These are phyloP conservation scores for Euphorbia peplus DNA, from an alignment of 345 rosid species.

Conservation along the genomic window DNA sequence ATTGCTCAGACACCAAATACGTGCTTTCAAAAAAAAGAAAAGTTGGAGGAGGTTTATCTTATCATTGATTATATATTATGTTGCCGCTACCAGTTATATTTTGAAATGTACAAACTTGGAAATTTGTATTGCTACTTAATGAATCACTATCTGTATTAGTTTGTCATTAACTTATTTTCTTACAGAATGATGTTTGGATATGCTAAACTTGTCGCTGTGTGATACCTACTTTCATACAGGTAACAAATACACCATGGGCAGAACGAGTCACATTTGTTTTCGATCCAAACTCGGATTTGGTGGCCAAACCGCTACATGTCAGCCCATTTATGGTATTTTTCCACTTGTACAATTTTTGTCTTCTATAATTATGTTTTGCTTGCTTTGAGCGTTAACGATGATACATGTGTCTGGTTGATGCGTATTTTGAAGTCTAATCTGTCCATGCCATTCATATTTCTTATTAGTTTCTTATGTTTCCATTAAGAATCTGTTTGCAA, in stretches of 20 bases:
- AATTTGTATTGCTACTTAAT: neutral
- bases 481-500: neutral
- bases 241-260: constrained; percentile 96
- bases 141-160: neutral
- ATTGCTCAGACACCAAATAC: neutral
- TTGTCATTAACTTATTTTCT: neutral
- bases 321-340: constrained; percentile 90
- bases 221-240: constrained; percentile 39
- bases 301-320: constrained; percentile 88
- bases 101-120: neutral
- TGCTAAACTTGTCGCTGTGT: constrained; percentile 8
- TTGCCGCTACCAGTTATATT: neutral
- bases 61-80: neutral
- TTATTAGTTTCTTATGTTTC: neutral
- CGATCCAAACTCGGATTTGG: constrained; percentile 70
- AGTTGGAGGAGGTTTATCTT: neutral
- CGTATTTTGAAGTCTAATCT: neutral
- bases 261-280: constrained; percentile 78
- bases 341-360: neutral
- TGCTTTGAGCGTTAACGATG: neutral
- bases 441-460: neutral
- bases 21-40: neutral
- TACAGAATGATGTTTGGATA: neutral
- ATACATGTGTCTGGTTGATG: neutral
- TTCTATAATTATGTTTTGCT: neutral